Conservation (phyloP, 495 filamentous ascomycete genomes). For the Podospora didyma region DNA sequence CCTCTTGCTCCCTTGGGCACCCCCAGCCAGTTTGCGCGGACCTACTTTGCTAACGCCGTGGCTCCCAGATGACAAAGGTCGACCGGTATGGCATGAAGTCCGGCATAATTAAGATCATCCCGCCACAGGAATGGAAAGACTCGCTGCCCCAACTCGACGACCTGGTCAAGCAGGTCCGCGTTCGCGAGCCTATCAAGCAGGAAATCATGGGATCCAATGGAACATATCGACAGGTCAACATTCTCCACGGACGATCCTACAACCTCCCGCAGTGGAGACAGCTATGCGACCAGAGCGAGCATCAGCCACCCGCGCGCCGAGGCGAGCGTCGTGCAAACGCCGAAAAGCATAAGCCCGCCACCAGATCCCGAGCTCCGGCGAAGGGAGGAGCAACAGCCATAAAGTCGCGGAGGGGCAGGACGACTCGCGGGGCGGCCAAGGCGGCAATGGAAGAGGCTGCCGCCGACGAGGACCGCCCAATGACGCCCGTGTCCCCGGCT, state of each 20-base stretch:
- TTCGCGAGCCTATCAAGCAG: slow-evolving; percentile 96
- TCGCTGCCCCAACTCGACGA: slow-evolving; percentile 74
- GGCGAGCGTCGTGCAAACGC: slow-evolving; percentile 82
- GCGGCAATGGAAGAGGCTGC: slow-evolving; percentile 26
- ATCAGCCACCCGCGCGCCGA: slow-evolving; percentile 91
- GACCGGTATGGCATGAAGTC: slow-evolving; percentile 95
- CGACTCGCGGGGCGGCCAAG: slow-evolving; percentile 20
- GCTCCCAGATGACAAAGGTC: slow-evolving; percentile 64
- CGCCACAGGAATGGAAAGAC: slow-evolving; percentile 90
- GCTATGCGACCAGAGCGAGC: slow-evolving; percentile 85
- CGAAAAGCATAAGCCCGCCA: slow-evolving; percentile 49
- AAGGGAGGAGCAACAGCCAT: slow-evolving; percentile 22
- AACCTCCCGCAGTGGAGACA: slow-evolving; percentile 94
- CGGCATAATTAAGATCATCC: slow-evolving; percentile 92
- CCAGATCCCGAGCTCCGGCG: slow-evolving; percentile 27
- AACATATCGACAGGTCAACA: slow-evolving; percentile 92
- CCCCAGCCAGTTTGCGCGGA: no score
- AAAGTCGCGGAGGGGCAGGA: slow-evolving; percentile 28
- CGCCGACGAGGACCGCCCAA: slow-evolving; percentile 43
- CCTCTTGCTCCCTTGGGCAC: background rate
- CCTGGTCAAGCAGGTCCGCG: slow-evolving; percentile 81
- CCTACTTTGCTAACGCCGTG: slow-evolving; percentile 12
- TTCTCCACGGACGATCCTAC: slow-evolving; percentile 91
- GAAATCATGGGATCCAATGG: slow-evolving; percentile 94
- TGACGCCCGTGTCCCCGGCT: slow-evolving; percentile 52